These are phyloP conservation scores for Gleditsia sinensis DNA, from an alignment of 306 rosid genomes.

Conservation along the genomic window DNA sequence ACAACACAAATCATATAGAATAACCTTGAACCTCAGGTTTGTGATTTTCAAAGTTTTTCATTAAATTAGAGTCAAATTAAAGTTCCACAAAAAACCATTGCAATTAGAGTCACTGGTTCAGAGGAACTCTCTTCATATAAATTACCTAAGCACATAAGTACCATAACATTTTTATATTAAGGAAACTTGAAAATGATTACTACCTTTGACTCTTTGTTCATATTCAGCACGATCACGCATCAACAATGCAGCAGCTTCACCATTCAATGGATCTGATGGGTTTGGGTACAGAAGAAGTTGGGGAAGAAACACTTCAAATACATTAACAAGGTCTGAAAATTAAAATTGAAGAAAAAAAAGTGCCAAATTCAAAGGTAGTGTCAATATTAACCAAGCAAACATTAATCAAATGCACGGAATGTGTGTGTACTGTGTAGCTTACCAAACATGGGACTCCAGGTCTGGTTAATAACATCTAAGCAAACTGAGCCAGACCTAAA, in stretches of 20 bases:
- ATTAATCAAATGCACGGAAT: not conserved
- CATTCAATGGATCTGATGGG: constrained; percentile 83
- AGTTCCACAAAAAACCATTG: not conserved
- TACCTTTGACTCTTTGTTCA: constrained; percentile 86
- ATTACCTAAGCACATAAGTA: not conserved
- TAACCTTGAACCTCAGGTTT: not conserved
- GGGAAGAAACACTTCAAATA: constrained; percentile 82
- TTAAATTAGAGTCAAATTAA: constrained; percentile 13
- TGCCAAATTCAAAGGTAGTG: constrained; percentile 21
- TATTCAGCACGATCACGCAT: constrained; percentile 71
- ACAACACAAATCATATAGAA: constrained; percentile 10
- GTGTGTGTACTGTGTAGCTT: constrained; percentile 26
- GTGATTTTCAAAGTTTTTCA: not conserved
- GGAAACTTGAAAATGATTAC: constrained; percentile 24
- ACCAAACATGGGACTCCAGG: constrained; percentile 99
- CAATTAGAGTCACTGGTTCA: not conserved
- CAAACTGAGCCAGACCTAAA: constrained; percentile 91
- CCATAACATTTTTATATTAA: constrained; percentile 1
- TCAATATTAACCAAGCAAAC: constrained; percentile 14
- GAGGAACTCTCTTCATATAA: constrained; percentile 1
- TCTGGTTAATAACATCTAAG: constrained; percentile 91
- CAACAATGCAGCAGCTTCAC: constrained; percentile 91
- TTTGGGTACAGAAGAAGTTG: constrained; percentile 94
- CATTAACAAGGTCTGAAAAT: constrained; percentile 61
- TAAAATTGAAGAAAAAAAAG: constrained; percentile 21